A percentile compares a stretch with the other conserved stretches of the same genome.
Evolutionary conservation across 2,329 filamentous ascomycete genomes (phyloP).

Genomic region (Raffaelea albimanens): DNA sequence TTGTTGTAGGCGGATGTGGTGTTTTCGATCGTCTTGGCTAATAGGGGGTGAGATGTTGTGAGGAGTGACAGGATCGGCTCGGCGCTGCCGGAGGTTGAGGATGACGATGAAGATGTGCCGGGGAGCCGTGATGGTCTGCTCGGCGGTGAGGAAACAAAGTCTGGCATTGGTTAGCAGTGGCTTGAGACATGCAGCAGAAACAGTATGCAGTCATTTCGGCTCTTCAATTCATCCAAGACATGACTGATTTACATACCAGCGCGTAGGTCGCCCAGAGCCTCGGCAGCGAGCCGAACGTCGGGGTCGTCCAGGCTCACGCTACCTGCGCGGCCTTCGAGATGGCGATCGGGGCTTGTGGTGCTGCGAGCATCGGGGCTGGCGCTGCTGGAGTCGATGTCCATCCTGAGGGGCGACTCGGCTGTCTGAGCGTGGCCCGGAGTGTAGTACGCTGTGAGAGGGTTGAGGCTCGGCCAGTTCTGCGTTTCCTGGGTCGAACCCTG

Average conservation of each 20-base stretch:
- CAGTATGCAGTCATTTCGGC: no score
- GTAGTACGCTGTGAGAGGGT: slow-evolving; percentile 40
- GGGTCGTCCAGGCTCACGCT: slow-evolving; percentile 56
- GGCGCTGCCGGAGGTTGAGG: slow-evolving; percentile 24
- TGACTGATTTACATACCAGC: slow-evolving; percentile 45
- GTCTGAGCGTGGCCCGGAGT: slow-evolving; percentile 31
- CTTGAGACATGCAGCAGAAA: no score
- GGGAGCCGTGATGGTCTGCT: slow-evolving; percentile 31
- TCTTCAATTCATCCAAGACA: no score
- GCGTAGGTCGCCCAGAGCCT: slow-evolving; percentile 65
- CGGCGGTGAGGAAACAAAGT: slow-evolving; percentile 58
- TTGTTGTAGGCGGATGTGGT: slow-evolving; percentile 78
- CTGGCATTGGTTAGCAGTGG: no score
- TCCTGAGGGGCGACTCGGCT: slow-evolving; percentile 34
- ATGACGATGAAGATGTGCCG: slow-evolving; percentile 23
- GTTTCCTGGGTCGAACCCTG: no score
- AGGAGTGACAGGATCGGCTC: slow-evolving; percentile 82
- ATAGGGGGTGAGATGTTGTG: slow-evolving; percentile 77
- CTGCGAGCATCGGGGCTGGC: slow-evolving; percentile 26
- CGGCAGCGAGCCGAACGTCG: slow-evolving; percentile 60
- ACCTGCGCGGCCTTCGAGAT: slow-evolving; percentile 32
- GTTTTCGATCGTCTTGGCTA: slow-evolving; percentile 75
- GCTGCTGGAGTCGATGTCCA: slow-evolving; percentile 37
- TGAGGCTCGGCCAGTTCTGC: slow-evolving; percentile 38
- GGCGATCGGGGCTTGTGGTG: slow-evolving; percentile 36